phyloP scores from a whole-genome alignment of 2,329 filamentous ascomycete genomes.

The Aspergillus sp. region DNA sequence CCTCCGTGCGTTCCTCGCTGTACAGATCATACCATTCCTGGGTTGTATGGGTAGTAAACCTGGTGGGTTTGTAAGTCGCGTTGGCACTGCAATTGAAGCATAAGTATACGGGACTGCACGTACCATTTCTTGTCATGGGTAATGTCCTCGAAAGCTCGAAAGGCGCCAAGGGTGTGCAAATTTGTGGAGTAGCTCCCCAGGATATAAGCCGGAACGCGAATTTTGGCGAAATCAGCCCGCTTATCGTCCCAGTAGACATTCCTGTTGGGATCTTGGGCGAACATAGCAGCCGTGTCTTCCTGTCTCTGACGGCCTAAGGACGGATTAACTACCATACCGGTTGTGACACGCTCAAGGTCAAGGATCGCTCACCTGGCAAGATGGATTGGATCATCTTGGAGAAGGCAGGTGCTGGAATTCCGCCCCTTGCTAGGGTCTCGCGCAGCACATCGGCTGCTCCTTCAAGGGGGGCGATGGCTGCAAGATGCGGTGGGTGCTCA shows the following conservation, averaged over 20 bases:
- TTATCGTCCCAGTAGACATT: conserved; percentile 4
- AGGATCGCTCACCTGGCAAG: no score
- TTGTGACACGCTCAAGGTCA: no score
- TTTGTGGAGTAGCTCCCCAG: conserved; percentile 40
- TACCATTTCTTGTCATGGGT: not conserved
- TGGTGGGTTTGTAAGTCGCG: not conserved
- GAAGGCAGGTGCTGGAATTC: no score
- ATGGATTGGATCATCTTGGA: no score
- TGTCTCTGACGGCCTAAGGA: conserved; percentile 16
- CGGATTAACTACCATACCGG: not conserved
- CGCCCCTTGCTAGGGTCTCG: no score
- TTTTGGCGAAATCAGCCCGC: not conserved
- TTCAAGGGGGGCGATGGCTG: conserved; percentile 53
- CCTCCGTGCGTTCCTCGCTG: not conserved
- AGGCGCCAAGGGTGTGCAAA: conserved; percentile 21
- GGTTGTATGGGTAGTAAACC: not conserved
- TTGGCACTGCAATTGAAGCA: no score
- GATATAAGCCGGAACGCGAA: conserved; percentile 6
- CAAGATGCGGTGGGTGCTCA: conserved; percentile 45
- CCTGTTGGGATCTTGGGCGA: conserved; percentile 21
- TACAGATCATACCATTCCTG: not conserved
- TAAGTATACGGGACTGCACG: no score
- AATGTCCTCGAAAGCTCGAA: conserved; percentile 5
- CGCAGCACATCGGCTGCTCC: conserved; percentile 23
- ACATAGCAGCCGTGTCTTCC: conserved; percentile 50